phyloP scores from a whole-genome alignment of 164 flowering plant species.

The Amborella trichopoda region DNA sequence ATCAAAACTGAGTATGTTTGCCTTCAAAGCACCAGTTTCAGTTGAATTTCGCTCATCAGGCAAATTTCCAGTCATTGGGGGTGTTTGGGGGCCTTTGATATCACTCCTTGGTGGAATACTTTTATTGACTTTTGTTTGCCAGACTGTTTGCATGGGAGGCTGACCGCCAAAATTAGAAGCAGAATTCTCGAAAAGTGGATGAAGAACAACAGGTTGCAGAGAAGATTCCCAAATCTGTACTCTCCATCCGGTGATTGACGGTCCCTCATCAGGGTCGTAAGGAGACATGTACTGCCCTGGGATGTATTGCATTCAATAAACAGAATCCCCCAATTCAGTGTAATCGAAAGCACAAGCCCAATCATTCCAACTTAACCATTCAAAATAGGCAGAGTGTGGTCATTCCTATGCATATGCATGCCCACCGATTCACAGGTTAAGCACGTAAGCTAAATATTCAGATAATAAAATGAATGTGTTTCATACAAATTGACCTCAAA shows the following conservation, averaged over 20 bases:
- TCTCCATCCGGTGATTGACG: constrained; percentile 97
- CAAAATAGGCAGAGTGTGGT: too few species aligned
- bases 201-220: constrained; percentile 91
- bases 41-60: constrained; percentile 30
- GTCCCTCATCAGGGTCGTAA: constrained; percentile 99
- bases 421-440: too few species aligned
- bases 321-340: neutral
- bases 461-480: too few species aligned
- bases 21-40: constrained; percentile 36
- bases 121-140: constrained; percentile 84
- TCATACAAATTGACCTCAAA: neutral
- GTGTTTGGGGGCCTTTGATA: constrained; percentile 31
- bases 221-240: constrained; percentile 99
- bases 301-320: constrained; percentile 1
- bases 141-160: constrained; percentile 96
- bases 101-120: constrained; percentile 70
- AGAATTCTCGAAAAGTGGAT: constrained; percentile 90
- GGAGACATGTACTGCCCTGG: constrained; percentile 99
- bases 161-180: constrained; percentile 80
- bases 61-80: constrained; percentile 19
- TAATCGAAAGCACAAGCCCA: neutral
- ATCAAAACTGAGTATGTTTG: constrained; percentile 61
- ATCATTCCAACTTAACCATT: too few species aligned
- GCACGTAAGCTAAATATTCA: too few species aligned
- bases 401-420: too few species aligned